A percentile compares a stretch with the other conserved stretches of the same genome.
Conservation (phyloP, 768 basidiomycete species). For the Leccinum subgranulosum region DNA sequence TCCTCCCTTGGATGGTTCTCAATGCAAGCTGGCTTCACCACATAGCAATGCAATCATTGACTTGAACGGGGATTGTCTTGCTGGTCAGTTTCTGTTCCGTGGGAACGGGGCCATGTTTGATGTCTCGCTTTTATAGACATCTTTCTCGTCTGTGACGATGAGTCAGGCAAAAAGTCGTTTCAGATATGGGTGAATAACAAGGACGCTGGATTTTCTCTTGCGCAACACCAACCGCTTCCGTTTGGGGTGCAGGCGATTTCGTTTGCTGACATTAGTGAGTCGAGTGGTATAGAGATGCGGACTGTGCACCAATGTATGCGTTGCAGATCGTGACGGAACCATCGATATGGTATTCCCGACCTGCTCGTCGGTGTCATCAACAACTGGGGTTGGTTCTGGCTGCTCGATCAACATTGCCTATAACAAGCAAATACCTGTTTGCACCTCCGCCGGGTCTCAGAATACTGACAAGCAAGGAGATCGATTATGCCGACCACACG, state of each 20-base stretch:
- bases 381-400: constrained; percentile 66
- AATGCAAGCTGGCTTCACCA: constrained; percentile 80
- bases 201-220: constrained; percentile 65
- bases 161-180: constrained; percentile 56
- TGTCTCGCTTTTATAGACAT: constrained; percentile 52
- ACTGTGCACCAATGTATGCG: constrained; percentile 6
- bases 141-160: constrained; percentile 82
- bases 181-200: constrained; percentile 95
- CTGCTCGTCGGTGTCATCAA: constrained; percentile 65
- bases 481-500: constrained; percentile 67
- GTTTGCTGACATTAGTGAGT: constrained; percentile 86
- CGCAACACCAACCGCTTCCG: constrained; percentile 68
- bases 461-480: constrained; percentile 46
- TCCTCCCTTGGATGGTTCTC: constrained; percentile 56
- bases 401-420: constrained; percentile 91
- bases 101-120: not conserved
- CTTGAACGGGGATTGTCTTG: constrained; percentile 92
- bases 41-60: constrained; percentile 96
- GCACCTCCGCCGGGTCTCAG: constrained; percentile 53
- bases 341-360: constrained; percentile 93
- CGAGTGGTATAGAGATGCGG: not conserved
- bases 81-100: constrained; percentile 45
- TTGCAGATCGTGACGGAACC: constrained; percentile 87
- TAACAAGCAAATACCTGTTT: constrained; percentile 86
- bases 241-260: constrained; percentile 72